Evolutionary conservation across 495 filamentous ascomycete species (phyloP).

Genomic region (Penicillium ochrochloron): DNA sequence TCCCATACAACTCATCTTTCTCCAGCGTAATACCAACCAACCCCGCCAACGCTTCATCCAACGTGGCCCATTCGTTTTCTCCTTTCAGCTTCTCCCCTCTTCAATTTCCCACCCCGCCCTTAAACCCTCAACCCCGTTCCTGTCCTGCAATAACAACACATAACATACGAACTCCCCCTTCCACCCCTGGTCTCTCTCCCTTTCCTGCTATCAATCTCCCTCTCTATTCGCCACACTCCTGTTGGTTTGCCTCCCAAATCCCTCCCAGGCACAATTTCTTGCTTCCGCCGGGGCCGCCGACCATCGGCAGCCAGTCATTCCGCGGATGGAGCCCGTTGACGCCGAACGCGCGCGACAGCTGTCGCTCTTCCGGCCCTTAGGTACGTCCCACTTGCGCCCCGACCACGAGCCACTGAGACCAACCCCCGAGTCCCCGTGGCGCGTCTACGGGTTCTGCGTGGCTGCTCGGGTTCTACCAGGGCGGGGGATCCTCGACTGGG

Average conservation of each 20-base stretch:
- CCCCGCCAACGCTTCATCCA: slow-evolving; percentile 16
- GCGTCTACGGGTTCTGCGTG: slow-evolving; percentile 40
- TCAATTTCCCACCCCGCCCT: slow-evolving; percentile 2
- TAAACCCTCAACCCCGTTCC: slow-evolving; percentile 3
- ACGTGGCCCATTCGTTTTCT: slow-evolving; percentile 1
- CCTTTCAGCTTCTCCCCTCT: neutral
- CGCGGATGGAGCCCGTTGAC: slow-evolving; percentile 45
- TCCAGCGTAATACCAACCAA: slow-evolving; percentile 17
- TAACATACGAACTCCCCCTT: neutral
- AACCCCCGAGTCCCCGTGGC: slow-evolving; percentile 43
- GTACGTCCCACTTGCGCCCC: slow-evolving; percentile 39
- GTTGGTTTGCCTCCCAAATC: slow-evolving; percentile 19
- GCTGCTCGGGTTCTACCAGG: slow-evolving; percentile 15
- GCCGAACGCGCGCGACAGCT: slow-evolving; percentile 52
- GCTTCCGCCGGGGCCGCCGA: slow-evolving; percentile 25
- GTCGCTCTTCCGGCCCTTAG: slow-evolving; percentile 54
- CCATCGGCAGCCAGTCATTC: slow-evolving; percentile 13
- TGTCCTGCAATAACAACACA: slow-evolving; percentile 6
- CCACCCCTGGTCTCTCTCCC: neutral
- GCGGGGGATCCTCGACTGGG: slow-evolving; percentile 14
- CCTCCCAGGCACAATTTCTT: slow-evolving; percentile 14
- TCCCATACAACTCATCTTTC: neutral
- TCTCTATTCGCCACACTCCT: slow-evolving; percentile 17
- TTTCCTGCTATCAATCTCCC: neutral
- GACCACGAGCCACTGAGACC: slow-evolving; percentile 45